phyloP scores from a whole-genome alignment of 225 moss, liverwort and hornwort species.

The Anthoceros angustus region DNA sequence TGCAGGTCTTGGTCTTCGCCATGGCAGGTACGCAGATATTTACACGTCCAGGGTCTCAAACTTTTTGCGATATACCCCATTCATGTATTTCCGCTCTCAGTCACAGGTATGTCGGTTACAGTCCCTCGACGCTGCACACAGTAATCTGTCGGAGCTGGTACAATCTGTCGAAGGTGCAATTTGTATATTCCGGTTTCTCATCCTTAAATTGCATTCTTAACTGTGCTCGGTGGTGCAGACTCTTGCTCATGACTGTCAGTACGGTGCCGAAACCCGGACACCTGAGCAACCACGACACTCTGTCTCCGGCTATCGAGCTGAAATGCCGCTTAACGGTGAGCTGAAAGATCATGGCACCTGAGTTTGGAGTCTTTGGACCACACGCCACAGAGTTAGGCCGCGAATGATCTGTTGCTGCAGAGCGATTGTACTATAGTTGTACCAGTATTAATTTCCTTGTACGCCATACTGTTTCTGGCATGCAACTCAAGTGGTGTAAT shows the following conservation, averaged over 20 bases:
- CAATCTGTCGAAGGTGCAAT: no score
- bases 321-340: background rate
- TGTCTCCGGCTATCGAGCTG: background rate
- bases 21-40: slow-evolving; percentile 68
- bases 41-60: slow-evolving; percentile 87
- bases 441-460: no score
- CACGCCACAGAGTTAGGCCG: no score
- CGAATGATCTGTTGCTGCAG: no score
- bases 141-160: no score
- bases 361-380: no score
- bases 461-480: no score
- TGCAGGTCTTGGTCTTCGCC: background rate
- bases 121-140: no score
- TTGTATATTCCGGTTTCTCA: no score
- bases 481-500: no score
- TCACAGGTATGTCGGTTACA: slow-evolving; percentile 39
- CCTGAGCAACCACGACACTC: background rate
- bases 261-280: background rate
- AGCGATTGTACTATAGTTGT: no score
- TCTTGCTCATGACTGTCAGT: background rate
- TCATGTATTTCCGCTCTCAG: slow-evolving; percentile 86
- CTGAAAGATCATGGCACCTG: no score
- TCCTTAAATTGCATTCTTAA: background rate
- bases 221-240: background rate
- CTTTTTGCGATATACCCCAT: slow-evolving; percentile 71